Evolutionary conservation across 2,329 filamentous ascomycete species (phyloP), one percentile per base, ranked within the genome.

Genomic region (Claviceps monticola): DNA sequence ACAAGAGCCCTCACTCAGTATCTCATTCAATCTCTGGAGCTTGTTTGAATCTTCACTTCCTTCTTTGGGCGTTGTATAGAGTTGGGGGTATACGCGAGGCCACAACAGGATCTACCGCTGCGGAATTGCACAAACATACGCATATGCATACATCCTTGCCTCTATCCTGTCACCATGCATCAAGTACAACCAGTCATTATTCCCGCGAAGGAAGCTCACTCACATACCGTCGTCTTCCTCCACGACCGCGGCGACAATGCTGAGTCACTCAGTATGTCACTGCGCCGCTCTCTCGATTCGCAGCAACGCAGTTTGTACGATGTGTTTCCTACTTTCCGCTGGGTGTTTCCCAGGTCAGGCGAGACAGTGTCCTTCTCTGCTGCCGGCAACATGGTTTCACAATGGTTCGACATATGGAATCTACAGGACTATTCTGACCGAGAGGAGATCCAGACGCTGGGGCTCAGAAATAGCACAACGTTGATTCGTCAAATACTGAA

Each of bases 361-460:
- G 21, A 59, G 38, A 59, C 61, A 50, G 42, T 60, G 48, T 57
- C 61, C 46, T 62, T 65, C 50, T 53, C 50, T 4, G 54, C 51
- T 14, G 56, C 55, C 7, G 2, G 34, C 16, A 26, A 64, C 26
- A 54, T 59, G 7, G 52, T 57, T 51, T 64, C 68, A 8, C 71
- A 75, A 56, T 78, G 74, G 75, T 78, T 77, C 58, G 74, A 78
- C 57, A 66, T 75, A 38, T 72, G 66, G 63, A 70, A 72, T 48
- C 61, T 69, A 0, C 57, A 62, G 17, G 61, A 72, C 52, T 69
- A 71, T 16, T 48, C 62, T 1, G 61, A 70, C n/a, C 57, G 61
- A 16, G 71, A 76, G 53, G 68, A 73, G 3, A 53, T 72, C 4
- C 72, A 75, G 57, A 59, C 59, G 0, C 55, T 61, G 0, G 73